Conservation (phyloP, 352 stramenopile genomes). For the Globisporangium cylindrosporum region DNA sequence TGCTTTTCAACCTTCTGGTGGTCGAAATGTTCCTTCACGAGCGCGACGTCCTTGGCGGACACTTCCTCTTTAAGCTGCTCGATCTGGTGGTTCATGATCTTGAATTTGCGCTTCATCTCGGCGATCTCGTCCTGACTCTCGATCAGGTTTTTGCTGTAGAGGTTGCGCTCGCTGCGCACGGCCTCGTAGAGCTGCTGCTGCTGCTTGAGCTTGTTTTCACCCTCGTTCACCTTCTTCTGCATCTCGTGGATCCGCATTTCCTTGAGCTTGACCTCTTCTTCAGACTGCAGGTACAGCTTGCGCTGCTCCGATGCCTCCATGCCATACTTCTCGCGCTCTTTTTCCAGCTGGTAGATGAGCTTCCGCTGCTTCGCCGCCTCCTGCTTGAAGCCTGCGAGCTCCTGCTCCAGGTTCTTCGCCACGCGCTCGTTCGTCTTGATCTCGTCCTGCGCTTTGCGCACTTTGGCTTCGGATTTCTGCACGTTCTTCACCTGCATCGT, state of each 20-base stretch:
- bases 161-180: conserved; percentile 92
- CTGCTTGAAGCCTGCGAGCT: conserved; percentile 79
- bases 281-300: conserved; percentile 77
- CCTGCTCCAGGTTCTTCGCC: conserved; percentile 81
- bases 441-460: conserved; percentile 86
- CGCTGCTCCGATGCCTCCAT: conserved; percentile 84
- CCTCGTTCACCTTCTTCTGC: conserved; percentile 88
- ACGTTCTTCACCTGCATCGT: conserved; percentile 80
- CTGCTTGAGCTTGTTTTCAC: conserved; percentile 94
- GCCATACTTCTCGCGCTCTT: conserved; percentile 91
- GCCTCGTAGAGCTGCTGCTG: conserved; percentile 96
- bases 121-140: conserved; percentile 95
- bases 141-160: conserved; percentile 96
- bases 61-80: conserved; percentile 97
- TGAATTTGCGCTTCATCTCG: conserved; percentile 97
- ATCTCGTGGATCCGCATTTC: conserved; percentile 82
- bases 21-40: conserved; percentile 96
- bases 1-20: conserved; percentile 95
- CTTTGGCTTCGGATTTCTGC: conserved; percentile 80
- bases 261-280: conserved; percentile 80
- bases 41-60: conserved; percentile 91
- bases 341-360: conserved; percentile 90
- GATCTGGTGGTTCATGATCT: conserved; percentile 96
- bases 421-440: conserved; percentile 92
- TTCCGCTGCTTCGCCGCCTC: conserved; percentile 89